Evolutionary conservation across 306 rosid species (phyloP), one percentile per base, ranked within the genome.

Genomic region (Dalbergia cultrata): DNA sequence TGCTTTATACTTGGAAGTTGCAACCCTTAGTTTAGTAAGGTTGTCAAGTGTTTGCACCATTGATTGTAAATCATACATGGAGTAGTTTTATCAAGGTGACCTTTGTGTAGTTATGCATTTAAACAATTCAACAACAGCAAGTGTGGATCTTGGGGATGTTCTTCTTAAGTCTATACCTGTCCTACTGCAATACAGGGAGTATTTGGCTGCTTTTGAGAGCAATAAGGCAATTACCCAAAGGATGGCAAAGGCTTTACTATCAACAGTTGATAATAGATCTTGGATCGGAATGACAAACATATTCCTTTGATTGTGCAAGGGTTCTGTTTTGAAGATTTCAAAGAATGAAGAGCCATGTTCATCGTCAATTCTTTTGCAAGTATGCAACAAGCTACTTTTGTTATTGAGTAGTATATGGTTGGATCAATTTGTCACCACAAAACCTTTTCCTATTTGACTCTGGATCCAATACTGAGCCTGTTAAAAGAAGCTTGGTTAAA

Each of bases 121-220:
- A 94, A 93, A 93, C 31, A 97, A 95, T 79, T 88, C 95, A 74
- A 91, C 98, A 82, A 91, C 93, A 87, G 89, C 98, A 61, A 95
- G 97, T 88, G 97, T 97, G 13, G 98, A 93, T 82, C 92, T 95
- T 45, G 83, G 91, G 82, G 99, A 93, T 86, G 96, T 95, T 82
- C 99, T 95, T 84, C 98, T 95, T 83, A 97, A 95, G 77, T 93
- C 98, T 45, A 91, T 95, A 75, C 91, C 97, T 0, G 99, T 92
- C 74, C 88, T 95, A 85, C 92, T 93, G 47, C 99, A 95, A 82
- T 95, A 95, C 90, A 89, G 79, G 83, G 99, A 95, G 74, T 85
- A 90, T 89, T 75, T 95, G 85, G 89, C 87, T 39, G 92, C 89
- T 80, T 95, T 95, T 74, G 98, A 95, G 90, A 86, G 90, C 84